A percentile compares a stretch with the other conserved stretches of the same genome.
Conservation (phyloP, 1,284 basidiomycete species). For the Cutaneotrichosporon sp. region DNA sequence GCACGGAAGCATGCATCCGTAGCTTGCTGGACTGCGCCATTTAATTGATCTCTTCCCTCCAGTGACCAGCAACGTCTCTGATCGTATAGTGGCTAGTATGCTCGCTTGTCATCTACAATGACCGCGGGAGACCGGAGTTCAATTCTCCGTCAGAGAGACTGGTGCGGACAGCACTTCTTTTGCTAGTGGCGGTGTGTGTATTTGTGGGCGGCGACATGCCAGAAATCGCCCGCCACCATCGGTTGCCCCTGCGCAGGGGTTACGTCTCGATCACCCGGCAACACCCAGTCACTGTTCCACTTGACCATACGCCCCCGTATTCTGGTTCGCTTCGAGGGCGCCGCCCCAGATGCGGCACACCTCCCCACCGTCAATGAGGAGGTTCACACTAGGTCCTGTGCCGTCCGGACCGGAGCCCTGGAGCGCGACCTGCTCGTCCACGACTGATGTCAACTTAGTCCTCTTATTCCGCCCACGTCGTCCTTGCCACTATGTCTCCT, state of each 20-base stretch:
- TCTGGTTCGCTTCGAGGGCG: slow-evolving; percentile 65
- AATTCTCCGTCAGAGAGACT: too few species aligned
- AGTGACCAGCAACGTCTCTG: not conserved
- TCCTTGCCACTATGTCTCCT: too few species aligned
- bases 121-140: too few species aligned
- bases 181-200: too few species aligned
- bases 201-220: too few species aligned
- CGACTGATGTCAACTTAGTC: slow-evolving; percentile 50
- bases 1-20: too few species aligned
- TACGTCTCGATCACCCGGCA: too few species aligned
- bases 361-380: slow-evolving; percentile 63
- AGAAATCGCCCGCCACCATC: too few species aligned
- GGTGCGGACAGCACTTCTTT: too few species aligned
- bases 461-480: not conserved
- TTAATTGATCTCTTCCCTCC: too few species aligned
- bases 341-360: slow-evolving; percentile 64
- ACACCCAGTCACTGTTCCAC: slow-evolving; percentile 13
- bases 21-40: too few species aligned
- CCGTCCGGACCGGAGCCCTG: slow-evolving; percentile 61
- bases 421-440: slow-evolving; percentile 66
- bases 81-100: slow-evolving; percentile 1
- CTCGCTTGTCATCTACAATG: not conserved
- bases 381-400: slow-evolving; percentile 70
- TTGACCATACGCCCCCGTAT: slow-evolving; percentile 62
- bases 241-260: too few species aligned